phyloP scores from a whole-genome alignment of 164 flowering plant genomes.

The Tetrastigma voinierianum region DNA sequence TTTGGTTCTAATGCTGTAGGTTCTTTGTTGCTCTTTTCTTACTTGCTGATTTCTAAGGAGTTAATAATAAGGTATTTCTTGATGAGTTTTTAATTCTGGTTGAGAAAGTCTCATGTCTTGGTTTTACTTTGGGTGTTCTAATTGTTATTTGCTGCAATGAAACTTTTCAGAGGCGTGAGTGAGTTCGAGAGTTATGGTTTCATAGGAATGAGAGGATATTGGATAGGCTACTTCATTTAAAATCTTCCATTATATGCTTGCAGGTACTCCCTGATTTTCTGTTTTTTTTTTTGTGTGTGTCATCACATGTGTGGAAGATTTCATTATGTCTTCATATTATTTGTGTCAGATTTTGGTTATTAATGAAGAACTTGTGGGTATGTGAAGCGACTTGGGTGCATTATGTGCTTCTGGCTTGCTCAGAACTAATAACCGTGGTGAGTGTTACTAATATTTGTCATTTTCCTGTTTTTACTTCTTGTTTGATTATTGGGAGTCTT shows the following conservation, averaged over 20 bases:
- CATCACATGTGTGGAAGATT: background rate
- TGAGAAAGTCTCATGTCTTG: background rate
- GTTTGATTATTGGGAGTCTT: no score
- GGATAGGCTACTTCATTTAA: conserved; percentile 15
- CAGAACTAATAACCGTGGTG: conserved; percentile 31
- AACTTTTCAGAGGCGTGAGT: conserved; percentile 20
- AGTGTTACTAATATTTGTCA: conserved; percentile 13
- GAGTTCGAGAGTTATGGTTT: conserved; percentile 24
- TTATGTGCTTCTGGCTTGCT: conserved; percentile 25
- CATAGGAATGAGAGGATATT: conserved; percentile 21
- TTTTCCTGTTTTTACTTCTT: no score
- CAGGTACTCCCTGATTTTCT: conserved; percentile 15
- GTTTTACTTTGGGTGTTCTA: background rate
- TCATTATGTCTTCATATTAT: background rate
- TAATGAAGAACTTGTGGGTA: conserved; percentile 25
- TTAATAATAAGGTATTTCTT: conserved; percentile 13
- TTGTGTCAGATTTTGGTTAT: conserved; percentile 23
- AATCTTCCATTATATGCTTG: conserved; percentile 25
- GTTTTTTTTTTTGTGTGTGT: background rate
- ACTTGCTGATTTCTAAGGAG: no score
- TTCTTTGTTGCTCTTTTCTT: no score
- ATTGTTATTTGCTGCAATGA: background rate
- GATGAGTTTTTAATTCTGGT: background rate
- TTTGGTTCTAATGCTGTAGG: background rate
- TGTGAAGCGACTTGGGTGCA: conserved; percentile 25